phyloP scores from a whole-genome alignment of 352 stramenopile genomes.

The Globisporangium nodosum region DNA sequence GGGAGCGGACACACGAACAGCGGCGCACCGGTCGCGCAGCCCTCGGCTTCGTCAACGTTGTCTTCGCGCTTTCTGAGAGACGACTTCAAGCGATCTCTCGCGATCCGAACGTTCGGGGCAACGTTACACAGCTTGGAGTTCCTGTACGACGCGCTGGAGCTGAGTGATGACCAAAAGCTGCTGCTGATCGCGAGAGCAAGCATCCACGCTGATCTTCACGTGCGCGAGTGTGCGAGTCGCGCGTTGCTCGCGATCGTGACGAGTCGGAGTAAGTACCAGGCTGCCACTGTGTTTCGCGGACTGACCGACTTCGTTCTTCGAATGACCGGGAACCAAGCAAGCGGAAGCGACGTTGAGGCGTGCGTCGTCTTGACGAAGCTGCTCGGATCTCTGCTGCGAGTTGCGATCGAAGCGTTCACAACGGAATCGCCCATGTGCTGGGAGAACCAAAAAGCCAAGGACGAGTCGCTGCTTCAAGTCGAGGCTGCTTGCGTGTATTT shows the following conservation, averaged over 20 bases:
- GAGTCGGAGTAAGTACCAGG: constrained; percentile 12
- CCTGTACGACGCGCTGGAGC: constrained; percentile 37
- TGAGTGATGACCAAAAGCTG: constrained; percentile 63
- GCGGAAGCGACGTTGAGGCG: constrained; percentile 22
- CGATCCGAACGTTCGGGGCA: constrained; percentile 44
- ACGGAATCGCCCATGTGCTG: constrained; percentile 14
- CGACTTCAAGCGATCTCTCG: constrained; percentile 42
- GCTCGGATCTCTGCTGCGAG: constrained; percentile 24
- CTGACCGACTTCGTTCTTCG: constrained; percentile 62
- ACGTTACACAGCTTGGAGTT: constrained; percentile 35
- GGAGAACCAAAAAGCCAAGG: constrained; percentile 22
- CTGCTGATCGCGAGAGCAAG: constrained; percentile 43
- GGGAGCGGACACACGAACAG: constrained; percentile 6
- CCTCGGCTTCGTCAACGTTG: background rate
- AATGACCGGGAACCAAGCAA: constrained; percentile 31
- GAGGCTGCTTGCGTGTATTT: constrained; percentile 57
- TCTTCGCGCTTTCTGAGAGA: constrained; percentile 19
- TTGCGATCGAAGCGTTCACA: background rate
- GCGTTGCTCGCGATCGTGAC: constrained; percentile 32
- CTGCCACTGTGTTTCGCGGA: constrained; percentile 32
- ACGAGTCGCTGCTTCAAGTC: constrained; percentile 56
- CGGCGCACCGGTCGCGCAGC: background rate
- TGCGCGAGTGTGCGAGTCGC: constrained; percentile 34
- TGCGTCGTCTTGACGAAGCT: constrained; percentile 29
- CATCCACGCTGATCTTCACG: constrained; percentile 33